Base-by-base conservation (phyloP, 2,329 filamentous ascomycete species). In the Lachnellula suecica region DNA sequence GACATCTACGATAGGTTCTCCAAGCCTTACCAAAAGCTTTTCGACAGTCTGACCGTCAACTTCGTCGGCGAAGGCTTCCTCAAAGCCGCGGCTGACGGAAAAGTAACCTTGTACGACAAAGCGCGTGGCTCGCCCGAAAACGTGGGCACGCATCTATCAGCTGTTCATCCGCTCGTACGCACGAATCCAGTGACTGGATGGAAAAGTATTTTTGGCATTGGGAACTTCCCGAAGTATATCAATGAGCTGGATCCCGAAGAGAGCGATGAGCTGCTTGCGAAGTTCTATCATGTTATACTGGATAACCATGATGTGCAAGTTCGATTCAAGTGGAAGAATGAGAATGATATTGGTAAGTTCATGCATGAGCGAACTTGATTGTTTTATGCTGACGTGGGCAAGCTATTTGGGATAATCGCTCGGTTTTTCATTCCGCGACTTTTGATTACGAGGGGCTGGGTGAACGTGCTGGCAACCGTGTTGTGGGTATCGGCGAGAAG, bases 321-420 rank as follows among this genome's bases (percentile, higher is more conserved):
- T 15, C 27, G 77, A 2, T 55, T 54, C 49, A 70, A 7, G 60
- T 61, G 63, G 20, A 57, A 68, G 58, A 74, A 69, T 49, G 55
- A 66, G 23, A 74, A 76, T 17, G 75, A 77, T 40, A 63, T 73
- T 40, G 70, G 71, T 71, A 41, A 58, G 68, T 47, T 22, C 13
- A n/a, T 45, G 54, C 56, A 49, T 42, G 54, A 8, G 53, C 34
- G 2, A 4, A 24, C 17, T n/a, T 4, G 6, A 15, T 41, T 10
- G 13, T 15, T 4, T 24, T 25, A 2, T 42, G 11, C 44, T 37
- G 10, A 47, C 19, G 19, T 34, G 78, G 47, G 76, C 80, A 19
- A 13, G 79, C 82, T 4, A 83, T 88, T 56, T 87, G 84, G 84
- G 84, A 88, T 63, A 87, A 87, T 60, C 68, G 75, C 41, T 74